Conservation (phyloP, 2,329 filamentous ascomycete genomes). For the Colletotrichum trifolii region DNA sequence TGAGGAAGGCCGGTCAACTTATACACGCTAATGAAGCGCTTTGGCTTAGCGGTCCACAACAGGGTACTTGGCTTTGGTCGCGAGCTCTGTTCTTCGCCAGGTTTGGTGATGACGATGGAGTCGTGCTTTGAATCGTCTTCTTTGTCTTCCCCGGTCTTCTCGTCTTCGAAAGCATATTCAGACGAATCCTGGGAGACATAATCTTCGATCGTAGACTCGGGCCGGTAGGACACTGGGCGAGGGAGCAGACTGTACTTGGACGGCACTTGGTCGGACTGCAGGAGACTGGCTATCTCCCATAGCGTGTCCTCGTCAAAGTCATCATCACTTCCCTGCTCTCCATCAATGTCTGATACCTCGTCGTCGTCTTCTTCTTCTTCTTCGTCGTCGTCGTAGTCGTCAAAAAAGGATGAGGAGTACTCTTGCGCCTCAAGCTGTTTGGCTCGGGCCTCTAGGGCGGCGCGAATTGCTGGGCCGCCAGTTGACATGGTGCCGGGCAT, state of each 20-base stretch:
- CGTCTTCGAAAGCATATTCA: slow-evolving; percentile 38
- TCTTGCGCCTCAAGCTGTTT: slow-evolving; percentile 52
- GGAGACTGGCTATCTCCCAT: slow-evolving; percentile 72
- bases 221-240: slow-evolving; percentile 35
- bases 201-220: slow-evolving; percentile 41
- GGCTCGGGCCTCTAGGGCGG: slow-evolving; percentile 46
- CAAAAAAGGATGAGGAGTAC: slow-evolving; percentile 66
- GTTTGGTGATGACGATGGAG: slow-evolving; percentile 47
- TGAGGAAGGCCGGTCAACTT: slow-evolving; percentile 47
- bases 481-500: slow-evolving; percentile 65
- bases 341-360: slow-evolving; percentile 48
- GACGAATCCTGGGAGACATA: slow-evolving; percentile 47
- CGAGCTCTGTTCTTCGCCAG: slow-evolving; percentile 40
- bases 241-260: slow-evolving; percentile 63
- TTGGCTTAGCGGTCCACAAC: slow-evolving; percentile 34
- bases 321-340: slow-evolving; percentile 56
- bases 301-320: slow-evolving; percentile 71
- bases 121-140: slow-evolving; percentile 39
- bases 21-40: slow-evolving; percentile 9
- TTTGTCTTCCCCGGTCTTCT: slow-evolving; percentile 41
- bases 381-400: slow-evolving; percentile 70
- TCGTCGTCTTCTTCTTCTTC: slow-evolving; percentile 58
- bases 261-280: slow-evolving; percentile 63
- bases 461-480: slow-evolving; percentile 45
- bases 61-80: slow-evolving; percentile 24